Evolutionary conservation across 192 early-diverging fungal genomes (phyloP), one percentile per base, ranked within the genome.

Genomic region (Glomus cerebriforme): DNA sequence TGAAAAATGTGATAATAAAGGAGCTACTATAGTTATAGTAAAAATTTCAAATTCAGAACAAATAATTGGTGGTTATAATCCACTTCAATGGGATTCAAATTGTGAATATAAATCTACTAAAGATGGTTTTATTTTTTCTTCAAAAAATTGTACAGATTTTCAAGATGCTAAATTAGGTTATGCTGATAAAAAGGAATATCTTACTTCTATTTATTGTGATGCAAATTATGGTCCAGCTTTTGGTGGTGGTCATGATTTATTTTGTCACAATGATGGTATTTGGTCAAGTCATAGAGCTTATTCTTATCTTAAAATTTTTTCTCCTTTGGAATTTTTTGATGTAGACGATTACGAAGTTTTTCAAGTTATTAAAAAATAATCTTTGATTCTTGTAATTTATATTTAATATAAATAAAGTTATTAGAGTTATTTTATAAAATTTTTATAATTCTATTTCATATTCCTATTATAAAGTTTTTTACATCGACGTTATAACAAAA

Each of bases 61-160:
- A 7, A 70, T 70, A 22, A 2, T 70, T n/a, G 68, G 68, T 10
- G 68, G 68, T 26, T 71, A 71, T 71, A 71, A 71, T 71, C 69
- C 69, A 24, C 12, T 39, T 35, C 3, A 9, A 26, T 64, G 63
- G 63, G 63, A 31, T 19, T 15, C 12, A 54, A 19, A 4, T 54
- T 4, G 13, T 15, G 8, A 19, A 0, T 54, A 5, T 15, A 54
- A 54, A 54, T 19, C 17, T 15, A 54, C 15, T 54, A 54, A 15
- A 54, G 47, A 54, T 54, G 17, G 47, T 54, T 54, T 22, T 13
- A 19, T 54, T 17, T 54, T 54, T 54, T 54, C 47, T 17, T 54
- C 17, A 17, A 54, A 0, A 54, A 19, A 54, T 54, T 5, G 13
- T 4, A 54, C 15, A 5, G 3, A 54, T 19, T 19, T 15, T 54